Evolutionary conservation across 2,329 filamentous ascomycete genomes (phyloP).

Genomic region (Helicocarpus griseus): DNA sequence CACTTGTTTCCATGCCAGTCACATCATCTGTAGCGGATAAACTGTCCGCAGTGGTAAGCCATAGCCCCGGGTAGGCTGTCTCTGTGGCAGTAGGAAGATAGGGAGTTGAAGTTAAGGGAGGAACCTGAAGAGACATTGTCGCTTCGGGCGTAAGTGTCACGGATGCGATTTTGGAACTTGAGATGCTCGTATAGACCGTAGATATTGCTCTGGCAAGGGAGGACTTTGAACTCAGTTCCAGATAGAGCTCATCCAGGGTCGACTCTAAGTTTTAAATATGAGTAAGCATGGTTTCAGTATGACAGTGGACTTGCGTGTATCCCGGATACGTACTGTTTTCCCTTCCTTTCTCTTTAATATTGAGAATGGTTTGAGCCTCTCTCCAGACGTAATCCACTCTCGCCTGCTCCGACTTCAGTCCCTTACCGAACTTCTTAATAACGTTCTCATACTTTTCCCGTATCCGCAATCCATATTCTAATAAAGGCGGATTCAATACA

Average conservation of each 20-base stretch:
- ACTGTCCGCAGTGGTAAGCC: slow-evolving; percentile 78
- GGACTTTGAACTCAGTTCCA: slow-evolving; percentile 48
- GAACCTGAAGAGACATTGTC: slow-evolving; percentile 55
- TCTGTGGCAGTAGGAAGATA: slow-evolving; percentile 62
- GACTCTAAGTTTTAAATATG: slow-evolving; percentile 18
- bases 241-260: slow-evolving; percentile 30
- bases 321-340: slow-evolving; percentile 39
- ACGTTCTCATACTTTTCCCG: slow-evolving; percentile 82
- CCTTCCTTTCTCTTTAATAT: slow-evolving; percentile 70
- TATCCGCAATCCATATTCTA: slow-evolving; percentile 63
- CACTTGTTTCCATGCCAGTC: slow-evolving; percentile 47
- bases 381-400: slow-evolving; percentile 84
- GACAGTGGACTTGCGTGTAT: background rate
- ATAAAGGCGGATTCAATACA: slow-evolving; percentile 67
- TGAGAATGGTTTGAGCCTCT: slow-evolving; percentile 73
- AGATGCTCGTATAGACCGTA: slow-evolving; percentile 71
- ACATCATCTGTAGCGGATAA: slow-evolving; percentile 59
- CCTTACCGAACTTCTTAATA: slow-evolving; percentile 84
- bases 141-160: slow-evolving; percentile 59
- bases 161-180: slow-evolving; percentile 75
- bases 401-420: slow-evolving; percentile 85
- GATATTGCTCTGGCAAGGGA: slow-evolving; percentile 74
- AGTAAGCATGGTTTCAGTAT: slow-evolving; percentile 5
- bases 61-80: slow-evolving; percentile 62
- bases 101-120: slow-evolving; percentile 55